Percentiles rank a stretch among this genome's conserved stretches.
Evolutionary conservation across 1,139 yeast genomes (phyloP).

Genomic region (Candida neerlandica): DNA sequence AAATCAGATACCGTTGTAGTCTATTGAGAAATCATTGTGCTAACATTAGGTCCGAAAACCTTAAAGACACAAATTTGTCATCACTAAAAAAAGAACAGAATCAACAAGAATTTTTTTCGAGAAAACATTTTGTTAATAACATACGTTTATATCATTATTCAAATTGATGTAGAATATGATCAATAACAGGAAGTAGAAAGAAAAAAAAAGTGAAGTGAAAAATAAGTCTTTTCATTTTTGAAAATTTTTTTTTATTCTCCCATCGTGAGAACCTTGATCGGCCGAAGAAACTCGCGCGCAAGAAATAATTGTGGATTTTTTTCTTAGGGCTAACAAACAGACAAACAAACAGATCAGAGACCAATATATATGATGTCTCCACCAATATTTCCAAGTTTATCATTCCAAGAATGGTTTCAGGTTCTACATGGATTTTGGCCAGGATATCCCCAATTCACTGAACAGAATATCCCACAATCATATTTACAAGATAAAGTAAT

Average conservation of each 20-base stretch:
- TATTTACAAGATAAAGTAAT: slow-evolving; percentile 11
- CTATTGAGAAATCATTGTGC: slow-evolving; percentile 83
- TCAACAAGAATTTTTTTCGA: neutral
- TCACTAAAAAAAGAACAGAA: slow-evolving; percentile 40
- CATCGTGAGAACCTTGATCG: neutral
- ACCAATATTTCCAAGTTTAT: slow-evolving; percentile 9
- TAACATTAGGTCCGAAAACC: slow-evolving; percentile 56
- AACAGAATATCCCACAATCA: slow-evolving; percentile 9
- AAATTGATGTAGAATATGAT: neutral
- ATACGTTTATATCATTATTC: slow-evolving; percentile 5
- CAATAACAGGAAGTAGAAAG: neutral
- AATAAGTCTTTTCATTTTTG: neutral
- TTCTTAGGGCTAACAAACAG: slow-evolving; percentile 1
- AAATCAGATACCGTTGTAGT: slow-evolving; percentile 99
- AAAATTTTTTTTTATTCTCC: slow-evolving; percentile 8
- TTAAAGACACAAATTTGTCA: slow-evolving; percentile 46
- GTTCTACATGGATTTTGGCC: slow-evolving; percentile 13
- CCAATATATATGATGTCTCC: slow-evolving; percentile 3
- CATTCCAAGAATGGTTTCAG: slow-evolving; percentile 11
- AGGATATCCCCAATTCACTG: slow-evolving; percentile 12
- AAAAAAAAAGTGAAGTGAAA: neutral
- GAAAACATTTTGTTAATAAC: neutral
- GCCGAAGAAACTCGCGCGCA: neutral
- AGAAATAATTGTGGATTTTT: neutral
- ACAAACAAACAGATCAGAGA: no score